Evolutionary conservation across 768 basidiomycete species (phyloP), one percentile per base, ranked within the genome.

Genomic region (Filobasidium floriforme): DNA sequence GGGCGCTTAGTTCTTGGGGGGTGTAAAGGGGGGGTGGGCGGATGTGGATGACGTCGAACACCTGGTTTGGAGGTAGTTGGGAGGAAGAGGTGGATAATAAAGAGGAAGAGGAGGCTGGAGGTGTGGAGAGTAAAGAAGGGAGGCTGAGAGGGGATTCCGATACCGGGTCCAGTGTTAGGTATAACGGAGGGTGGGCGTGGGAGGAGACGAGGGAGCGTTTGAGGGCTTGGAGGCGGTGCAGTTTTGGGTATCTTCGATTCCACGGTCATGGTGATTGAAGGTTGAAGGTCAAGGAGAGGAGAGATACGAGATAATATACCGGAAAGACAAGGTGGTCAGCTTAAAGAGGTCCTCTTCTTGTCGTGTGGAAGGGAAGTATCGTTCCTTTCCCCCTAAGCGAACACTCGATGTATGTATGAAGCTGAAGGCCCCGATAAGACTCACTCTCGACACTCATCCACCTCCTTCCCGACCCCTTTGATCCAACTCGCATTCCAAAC

Each of bases 221-320:
- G 60, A 96, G 82, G 15, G 83, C 81, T 52, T 97, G 82, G 6
- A 99, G 80, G 1, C 89, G 85, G 72, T 88, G 88, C 72, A 94
- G 90, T 71, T 96, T 94, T 1, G 96, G 94, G 76, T 98, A 97
- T 79, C 94, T 97, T n/a, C n/a, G n/a, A n/a, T n/a, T n/a, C n/a
- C n/a, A 67, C n/a, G 12, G 11, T n/a, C 19, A 41, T 32, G n/a
- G n/a, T n/a, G n/a, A n/a, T n/a, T n/a, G n/a, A n/a, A n/a, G n/a
- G n/a, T n/a, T n/a, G n/a, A n/a, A n/a, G n/a, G n/a, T n/a, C n/a
- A n/a, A n/a, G n/a, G n/a, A n/a, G n/a, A n/a, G n/a, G n/a, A n/a
- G n/a, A n/a, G n/a, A n/a, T n/a, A n/a, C n/a, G n/a, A n/a, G n/a
- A n/a, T n/a, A n/a, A n/a, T n/a, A n/a, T n/a, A n/a, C n/a, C n/a